These are phyloP conservation scores for Staphylotrichum longicolle DNA, from an alignment of 495 filamentous ascomycete genomes.

Conservation along the genomic window DNA sequence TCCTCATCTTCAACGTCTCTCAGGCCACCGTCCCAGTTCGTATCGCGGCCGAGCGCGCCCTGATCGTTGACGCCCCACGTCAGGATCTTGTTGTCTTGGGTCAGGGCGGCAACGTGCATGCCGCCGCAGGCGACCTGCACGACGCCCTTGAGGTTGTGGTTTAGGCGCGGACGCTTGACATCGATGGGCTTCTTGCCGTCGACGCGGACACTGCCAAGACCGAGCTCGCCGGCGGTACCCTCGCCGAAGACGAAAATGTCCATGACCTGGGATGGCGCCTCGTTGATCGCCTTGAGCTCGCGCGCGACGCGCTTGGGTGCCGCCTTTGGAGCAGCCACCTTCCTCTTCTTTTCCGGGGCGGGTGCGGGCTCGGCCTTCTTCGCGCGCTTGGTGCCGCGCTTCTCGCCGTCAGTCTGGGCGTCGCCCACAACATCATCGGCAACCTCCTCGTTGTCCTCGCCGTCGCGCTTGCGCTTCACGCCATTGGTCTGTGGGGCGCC, in stretches of 20 bases:
- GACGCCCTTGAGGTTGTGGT: conserved; percentile 53
- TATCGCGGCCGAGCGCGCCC: conserved; percentile 65
- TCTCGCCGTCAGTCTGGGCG: conserved; percentile 6
- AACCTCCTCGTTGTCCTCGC: conserved; percentile 22
- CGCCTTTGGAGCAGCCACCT: conserved; percentile 19
- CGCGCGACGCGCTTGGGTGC: conserved; percentile 21
- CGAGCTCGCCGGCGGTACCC: conserved; percentile 54
- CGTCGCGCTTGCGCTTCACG: conserved; percentile 30
- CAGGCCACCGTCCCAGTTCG: conserved; percentile 54
- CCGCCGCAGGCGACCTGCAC: conserved; percentile 64
- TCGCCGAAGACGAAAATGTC: conserved; percentile 58
- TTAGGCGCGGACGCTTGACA: conserved; percentile 56
- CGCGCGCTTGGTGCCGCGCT: conserved; percentile 18
- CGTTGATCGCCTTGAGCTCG: conserved; percentile 39
- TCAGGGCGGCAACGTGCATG: conserved; percentile 65
- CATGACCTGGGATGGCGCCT: conserved; percentile 41
- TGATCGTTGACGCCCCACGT: conserved; percentile 75
- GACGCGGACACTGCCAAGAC: conserved; percentile 44
- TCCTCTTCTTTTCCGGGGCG: conserved; percentile 19
- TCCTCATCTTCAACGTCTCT: conserved; percentile 59
- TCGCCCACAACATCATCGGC: conserved; percentile 17
- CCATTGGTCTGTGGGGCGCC: conserved; percentile 21
- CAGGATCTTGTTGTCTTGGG: conserved; percentile 61
- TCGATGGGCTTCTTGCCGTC: conserved; percentile 55
- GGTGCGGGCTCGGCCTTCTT: conserved; percentile 18